Evolutionary conservation across 164 flowering plant genomes (phyloP).

Genomic region (Pachysandra terminalis): DNA sequence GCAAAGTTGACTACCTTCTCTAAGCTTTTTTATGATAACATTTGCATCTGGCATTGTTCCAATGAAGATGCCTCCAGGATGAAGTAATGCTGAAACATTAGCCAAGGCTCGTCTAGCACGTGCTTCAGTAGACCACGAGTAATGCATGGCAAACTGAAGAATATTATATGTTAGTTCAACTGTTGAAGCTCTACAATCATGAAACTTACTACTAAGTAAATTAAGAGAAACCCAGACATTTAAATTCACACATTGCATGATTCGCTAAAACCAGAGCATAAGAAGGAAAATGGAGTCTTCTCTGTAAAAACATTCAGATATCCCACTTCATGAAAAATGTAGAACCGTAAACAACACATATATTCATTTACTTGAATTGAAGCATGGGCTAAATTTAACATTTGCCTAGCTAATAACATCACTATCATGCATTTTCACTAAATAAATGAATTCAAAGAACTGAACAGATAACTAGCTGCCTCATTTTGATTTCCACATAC

Average conservation of each 20-base stretch:
- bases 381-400: too few relatives aligned
- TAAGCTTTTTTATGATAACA: conserved; percentile 85
- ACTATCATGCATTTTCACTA: neutral
- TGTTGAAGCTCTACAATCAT: conserved; percentile 1
- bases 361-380: too few relatives aligned
- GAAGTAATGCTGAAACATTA: conserved; percentile 90
- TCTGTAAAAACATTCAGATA: too few relatives aligned
- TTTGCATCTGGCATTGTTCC: conserved; percentile 99
- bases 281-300: neutral
- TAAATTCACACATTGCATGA: neutral
- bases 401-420: neutral
- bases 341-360: neutral
- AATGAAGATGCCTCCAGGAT: conserved; percentile 94
- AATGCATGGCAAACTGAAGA: conserved; percentile 94
- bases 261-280: neutral
- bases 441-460: neutral
- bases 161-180: neutral
- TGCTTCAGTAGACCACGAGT: conserved; percentile 94
- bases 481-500: too few relatives aligned
- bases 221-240: neutral
- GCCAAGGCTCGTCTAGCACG: conserved; percentile 95
- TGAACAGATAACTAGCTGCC: too few relatives aligned
- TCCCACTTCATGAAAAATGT: too few relatives aligned
- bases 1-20: conserved; percentile 58
- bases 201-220: neutral